Evolutionary conservation across 2,329 filamentous ascomycete species (phyloP), one percentile per base, ranked within the genome.

Genomic region (Verticillium longisporum): DNA sequence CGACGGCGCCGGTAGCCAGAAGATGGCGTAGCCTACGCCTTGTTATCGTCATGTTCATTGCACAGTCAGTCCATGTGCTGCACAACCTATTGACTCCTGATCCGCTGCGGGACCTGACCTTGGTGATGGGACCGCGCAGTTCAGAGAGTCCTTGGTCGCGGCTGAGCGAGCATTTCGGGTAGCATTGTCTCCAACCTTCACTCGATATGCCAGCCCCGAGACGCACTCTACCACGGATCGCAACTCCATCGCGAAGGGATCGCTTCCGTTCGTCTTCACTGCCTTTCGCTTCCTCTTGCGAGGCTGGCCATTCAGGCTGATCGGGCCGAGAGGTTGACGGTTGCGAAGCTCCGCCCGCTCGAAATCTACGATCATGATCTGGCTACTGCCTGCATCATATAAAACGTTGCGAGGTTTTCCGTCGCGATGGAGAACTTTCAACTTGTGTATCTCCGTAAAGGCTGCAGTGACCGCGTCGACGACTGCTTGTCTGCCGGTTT

Each of bases 311-410:
- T 65, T 65, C 38, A 60, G 55, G 55, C 60, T 63, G 54, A 70
- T 68, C 5, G 50, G 57, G 32, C 64, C 58, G 15, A 72, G 65
- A 54, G 68, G 67, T 57, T 64, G 31, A 13, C 67, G 63, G 58
- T 50, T 53, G 34, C 53, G n/a, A 37, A 71, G 59, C 62, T 68
- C 55, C 7, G 72, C 66, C 34, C 63, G 63, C 60, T 73, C 67
- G 55, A 76, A 72, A 62, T 75, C 72, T 36, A 74, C 66, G 45
- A 73, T 53, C 70, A 75, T 75, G 37, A 68, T 21, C 56, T 37
- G 58, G 15, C 66, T 41, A 56, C 4, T 64, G n/a, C 55, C 6
- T 32, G 58, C 38, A 61, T 74, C 61, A 54, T 70, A 75, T 2
- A 75, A 31, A 6, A 75, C 64, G 60, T 76, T 75, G 6, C 68